Evolutionary conservation across 805 yeast species (phyloP).

Genomic region (Saturnispora kantuleensis): DNA sequence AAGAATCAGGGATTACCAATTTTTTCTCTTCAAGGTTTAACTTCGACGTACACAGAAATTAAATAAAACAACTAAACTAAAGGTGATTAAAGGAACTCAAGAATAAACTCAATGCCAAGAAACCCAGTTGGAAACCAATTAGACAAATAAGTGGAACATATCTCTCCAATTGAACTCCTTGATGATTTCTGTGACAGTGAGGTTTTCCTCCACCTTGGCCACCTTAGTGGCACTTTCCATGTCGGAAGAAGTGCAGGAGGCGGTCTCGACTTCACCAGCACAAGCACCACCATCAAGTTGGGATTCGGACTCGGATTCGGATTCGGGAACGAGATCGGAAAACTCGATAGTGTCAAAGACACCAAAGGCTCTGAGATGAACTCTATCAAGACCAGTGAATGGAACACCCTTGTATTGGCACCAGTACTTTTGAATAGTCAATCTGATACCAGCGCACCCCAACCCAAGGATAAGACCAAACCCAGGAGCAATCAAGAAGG

Average conservation of each 20-base stretch:
- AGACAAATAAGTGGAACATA: conserved; percentile 12
- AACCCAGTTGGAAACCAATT: background rate
- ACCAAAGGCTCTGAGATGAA: conserved; percentile 14
- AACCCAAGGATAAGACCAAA: conserved; percentile 61
- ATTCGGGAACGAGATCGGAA: conserved; percentile 10
- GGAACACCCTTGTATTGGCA: conserved; percentile 29
- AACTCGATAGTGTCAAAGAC: conserved; percentile 10
- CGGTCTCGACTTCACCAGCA: conserved; percentile 8
- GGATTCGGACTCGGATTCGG: conserved; percentile 4
- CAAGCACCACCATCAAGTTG: conserved; percentile 4
- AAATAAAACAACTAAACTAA: background rate
- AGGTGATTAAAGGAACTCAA: background rate
- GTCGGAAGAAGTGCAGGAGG: background rate
- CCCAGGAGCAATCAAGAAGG: conserved; percentile 82
- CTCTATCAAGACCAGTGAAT: conserved; percentile 38
- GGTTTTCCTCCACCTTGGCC: conserved; percentile 1
- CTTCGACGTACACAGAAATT: background rate
- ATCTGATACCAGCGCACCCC: conserved; percentile 40
- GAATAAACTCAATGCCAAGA: background rate
- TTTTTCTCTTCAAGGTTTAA: background rate
- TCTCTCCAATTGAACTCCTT: conserved; percentile 9
- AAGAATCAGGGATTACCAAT: background rate
- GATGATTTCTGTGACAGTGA: conserved; percentile 9
- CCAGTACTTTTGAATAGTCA: conserved; percentile 25
- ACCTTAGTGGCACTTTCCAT: background rate